Evolutionary conservation across 169 alveolate species (phyloP).

Genomic region (Plasmodium chabaudi): DNA sequence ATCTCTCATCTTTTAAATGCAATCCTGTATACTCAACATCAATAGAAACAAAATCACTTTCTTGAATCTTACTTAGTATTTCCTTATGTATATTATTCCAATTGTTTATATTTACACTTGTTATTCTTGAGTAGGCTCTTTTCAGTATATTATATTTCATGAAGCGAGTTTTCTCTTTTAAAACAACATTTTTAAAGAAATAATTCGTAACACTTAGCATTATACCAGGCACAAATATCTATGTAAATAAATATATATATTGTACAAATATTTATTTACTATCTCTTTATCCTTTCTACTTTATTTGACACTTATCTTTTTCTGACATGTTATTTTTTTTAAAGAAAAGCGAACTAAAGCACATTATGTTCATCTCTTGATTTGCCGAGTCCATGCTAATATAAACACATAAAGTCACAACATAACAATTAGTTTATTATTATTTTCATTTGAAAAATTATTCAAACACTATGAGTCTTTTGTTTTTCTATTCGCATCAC

Average conservation of each 20-base stretch:
- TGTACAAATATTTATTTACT: not conserved
- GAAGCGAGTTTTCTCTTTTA: slow-evolving; percentile 49
- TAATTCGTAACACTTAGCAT: slow-evolving; percentile 51
- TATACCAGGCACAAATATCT: slow-evolving; percentile 3
- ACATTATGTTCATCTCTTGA: no score
- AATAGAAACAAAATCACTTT: slow-evolving; percentile 84
- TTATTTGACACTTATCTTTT: no score
- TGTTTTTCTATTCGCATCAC: no score
- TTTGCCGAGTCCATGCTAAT: no score
- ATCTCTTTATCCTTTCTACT: not conserved
- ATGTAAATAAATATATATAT: slow-evolving; percentile 5
- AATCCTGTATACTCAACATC: slow-evolving; percentile 88
- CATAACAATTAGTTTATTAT: no score
- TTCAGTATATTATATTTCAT: slow-evolving; percentile 22
- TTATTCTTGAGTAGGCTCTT: slow-evolving; percentile 59
- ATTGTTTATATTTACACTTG: slow-evolving; percentile 73
- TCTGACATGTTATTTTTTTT: no score
- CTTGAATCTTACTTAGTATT: slow-evolving; percentile 74
- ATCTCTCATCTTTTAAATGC: slow-evolving; percentile 87
- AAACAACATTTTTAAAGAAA: slow-evolving; percentile 55
- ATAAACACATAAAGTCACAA: no score
- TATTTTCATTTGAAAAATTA: no score
- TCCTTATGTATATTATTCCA: slow-evolving; percentile 73
- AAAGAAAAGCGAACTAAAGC: no score
- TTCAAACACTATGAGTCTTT: no score